phyloP scores from a whole-genome alignment of 352 stramenopile genomes.

The Phytophthora colocasiae region DNA sequence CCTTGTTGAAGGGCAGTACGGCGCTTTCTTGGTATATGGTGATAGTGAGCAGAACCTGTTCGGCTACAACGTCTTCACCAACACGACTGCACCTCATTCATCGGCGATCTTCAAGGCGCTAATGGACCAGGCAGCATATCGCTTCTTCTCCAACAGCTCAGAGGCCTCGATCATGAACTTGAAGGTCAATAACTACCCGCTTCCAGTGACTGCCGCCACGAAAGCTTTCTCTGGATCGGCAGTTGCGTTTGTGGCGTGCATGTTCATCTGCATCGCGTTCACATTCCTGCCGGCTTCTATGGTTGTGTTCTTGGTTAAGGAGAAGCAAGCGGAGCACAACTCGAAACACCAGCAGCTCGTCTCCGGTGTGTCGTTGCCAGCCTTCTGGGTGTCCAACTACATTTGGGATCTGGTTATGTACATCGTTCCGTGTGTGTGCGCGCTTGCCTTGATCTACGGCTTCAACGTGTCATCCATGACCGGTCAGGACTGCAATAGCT shows the following conservation, averaged over 20 bases:
- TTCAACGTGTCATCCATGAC: slow-evolving; percentile 53
- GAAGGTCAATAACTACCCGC: slow-evolving; percentile 53
- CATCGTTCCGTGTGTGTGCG: slow-evolving; percentile 60
- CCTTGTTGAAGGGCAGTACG: slow-evolving; percentile 40
- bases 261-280: slow-evolving; percentile 92
- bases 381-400: slow-evolving; percentile 96
- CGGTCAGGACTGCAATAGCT: slow-evolving; percentile 51
- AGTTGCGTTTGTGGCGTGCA: slow-evolving; percentile 65
- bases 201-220: slow-evolving; percentile 45
- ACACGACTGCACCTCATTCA: slow-evolving; percentile 52
- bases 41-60: slow-evolving; percentile 43
- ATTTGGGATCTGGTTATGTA: slow-evolving; percentile 94
- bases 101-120: slow-evolving; percentile 58
- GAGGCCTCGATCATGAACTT: slow-evolving; percentile 24
- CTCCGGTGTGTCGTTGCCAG: slow-evolving; percentile 88
- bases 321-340: slow-evolving; percentile 90
- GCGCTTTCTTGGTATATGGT: slow-evolving; percentile 48
- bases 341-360: slow-evolving; percentile 97
- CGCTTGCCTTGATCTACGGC: slow-evolving; percentile 44
- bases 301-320: slow-evolving; percentile 95
- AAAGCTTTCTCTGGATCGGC: slow-evolving; percentile 49
- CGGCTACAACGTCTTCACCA: slow-evolving; percentile 63
- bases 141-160: slow-evolving; percentile 42
- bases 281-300: slow-evolving; percentile 91
- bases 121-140: slow-evolving; percentile 57